phyloP scores from a whole-genome alignment of 208 protist species.

The Crithidia sp. region DNA sequence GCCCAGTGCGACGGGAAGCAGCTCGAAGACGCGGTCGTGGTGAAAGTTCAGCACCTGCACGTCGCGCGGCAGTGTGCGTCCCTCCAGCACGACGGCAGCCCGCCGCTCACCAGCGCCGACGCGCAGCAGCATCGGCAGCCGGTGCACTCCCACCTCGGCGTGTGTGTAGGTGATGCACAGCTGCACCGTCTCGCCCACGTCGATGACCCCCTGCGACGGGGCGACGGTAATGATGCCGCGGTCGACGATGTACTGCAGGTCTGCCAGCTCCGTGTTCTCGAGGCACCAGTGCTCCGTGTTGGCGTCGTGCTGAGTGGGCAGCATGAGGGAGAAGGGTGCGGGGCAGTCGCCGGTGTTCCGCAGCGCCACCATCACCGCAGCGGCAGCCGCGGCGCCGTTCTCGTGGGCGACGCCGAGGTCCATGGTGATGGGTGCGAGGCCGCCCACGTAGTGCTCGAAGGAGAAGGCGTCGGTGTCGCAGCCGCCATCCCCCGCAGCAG shows the following conservation, averaged over 20 bases:
- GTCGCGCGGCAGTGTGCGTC: conserved; percentile 71
- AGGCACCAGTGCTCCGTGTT: conserved; percentile 87
- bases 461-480: conserved; percentile 60
- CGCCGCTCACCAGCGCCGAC: conserved; percentile 64
- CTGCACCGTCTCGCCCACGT: conserved; percentile 52
- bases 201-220: conserved; percentile 65
- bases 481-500: conserved; percentile 23
- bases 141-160: conserved; percentile 66
- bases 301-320: conserved; percentile 89
- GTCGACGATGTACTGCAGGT: conserved; percentile 79
- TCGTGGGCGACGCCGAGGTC: conserved; percentile 75
- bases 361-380: conserved; percentile 57
- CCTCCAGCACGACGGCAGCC: conserved; percentile 83
- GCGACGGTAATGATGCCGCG: conserved; percentile 63
- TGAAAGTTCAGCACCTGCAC: conserved; percentile 71
- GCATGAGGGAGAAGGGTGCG: conserved; percentile 69
- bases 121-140: conserved; percentile 81
- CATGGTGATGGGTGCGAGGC: conserved; percentile 74
- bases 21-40: conserved; percentile 48
- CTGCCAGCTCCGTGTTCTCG: conserved; percentile 71
- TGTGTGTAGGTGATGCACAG: conserved; percentile 80
- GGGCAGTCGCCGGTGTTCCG: conserved; percentile 82
- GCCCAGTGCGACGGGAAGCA: conserved; percentile 89
- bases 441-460: conserved; percentile 80
- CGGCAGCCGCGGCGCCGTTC: conserved; percentile 25